phyloP scores from a whole-genome alignment of 139 green algal genomes.

The Volvox reticuliferus region DNA sequence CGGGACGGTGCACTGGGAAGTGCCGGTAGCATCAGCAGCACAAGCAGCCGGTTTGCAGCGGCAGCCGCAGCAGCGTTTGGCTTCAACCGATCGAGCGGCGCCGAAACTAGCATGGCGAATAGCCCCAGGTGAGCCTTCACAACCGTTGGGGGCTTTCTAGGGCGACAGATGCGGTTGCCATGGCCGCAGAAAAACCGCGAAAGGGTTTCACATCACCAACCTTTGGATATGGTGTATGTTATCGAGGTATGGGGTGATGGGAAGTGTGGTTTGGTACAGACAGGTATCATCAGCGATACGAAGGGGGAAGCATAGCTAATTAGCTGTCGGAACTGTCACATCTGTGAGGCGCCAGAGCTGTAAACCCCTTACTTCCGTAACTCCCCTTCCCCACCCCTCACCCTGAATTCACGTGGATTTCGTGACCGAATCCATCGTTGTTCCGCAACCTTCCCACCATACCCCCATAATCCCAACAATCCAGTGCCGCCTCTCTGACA shows the following conservation, averaged over 20 bases:
- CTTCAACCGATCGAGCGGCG: background rate
- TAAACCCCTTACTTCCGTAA: background rate
- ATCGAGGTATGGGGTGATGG: no score
- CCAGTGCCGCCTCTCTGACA: background rate
- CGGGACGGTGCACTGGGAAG: background rate
- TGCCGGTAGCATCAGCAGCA: background rate
- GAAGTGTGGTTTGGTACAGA: no score
- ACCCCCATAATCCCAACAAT: background rate
- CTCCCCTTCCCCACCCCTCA: background rate
- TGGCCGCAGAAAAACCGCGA: no score
- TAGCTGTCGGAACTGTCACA: no score
- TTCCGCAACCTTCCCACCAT: background rate
- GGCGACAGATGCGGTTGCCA: no score
- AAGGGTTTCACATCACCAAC: no score
- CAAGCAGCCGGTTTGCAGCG: conserved; percentile 14
- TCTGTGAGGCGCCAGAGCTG: no score
- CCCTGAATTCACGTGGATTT: background rate
- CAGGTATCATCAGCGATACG: no score
- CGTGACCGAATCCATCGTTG: background rate
- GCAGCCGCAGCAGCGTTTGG: conserved; percentile 19
- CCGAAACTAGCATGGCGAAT: background rate
- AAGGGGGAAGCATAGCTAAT: no score
- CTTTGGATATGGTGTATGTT: no score
- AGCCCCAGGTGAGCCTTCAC: background rate
- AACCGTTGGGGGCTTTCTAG: no score